Percentiles rank a stretch among this genome's conserved stretches.
Conservation (phyloP, 2,329 filamentous ascomycete genomes). For the Fusarium devonianum region DNA sequence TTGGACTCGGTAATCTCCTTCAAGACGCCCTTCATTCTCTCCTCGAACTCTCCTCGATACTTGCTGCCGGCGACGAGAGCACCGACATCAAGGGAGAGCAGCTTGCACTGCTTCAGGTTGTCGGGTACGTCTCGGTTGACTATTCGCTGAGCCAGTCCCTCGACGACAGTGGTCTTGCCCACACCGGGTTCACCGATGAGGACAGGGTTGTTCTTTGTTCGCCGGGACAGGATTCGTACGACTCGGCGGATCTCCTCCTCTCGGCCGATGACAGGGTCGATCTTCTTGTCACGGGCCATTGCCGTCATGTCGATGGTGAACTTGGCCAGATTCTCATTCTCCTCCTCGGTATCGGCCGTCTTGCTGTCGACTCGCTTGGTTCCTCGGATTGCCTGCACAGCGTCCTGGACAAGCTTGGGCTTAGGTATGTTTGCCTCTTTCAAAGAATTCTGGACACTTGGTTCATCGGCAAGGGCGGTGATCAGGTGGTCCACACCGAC, state of each 20-base stretch:
- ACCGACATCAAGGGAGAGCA: conserved; percentile 94
- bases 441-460: conserved; percentile 74
- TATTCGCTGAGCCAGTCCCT: conserved; percentile 93
- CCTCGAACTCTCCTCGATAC: conserved; percentile 97
- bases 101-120: conserved; percentile 90
- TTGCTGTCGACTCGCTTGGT: conserved; percentile 95
- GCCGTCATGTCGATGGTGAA: conserved; percentile 99
- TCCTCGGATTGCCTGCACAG: conserved; percentile 90
- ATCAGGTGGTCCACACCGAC: conserved; percentile 97
- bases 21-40: conserved; percentile 98
- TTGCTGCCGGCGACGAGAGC: conserved; percentile 96
- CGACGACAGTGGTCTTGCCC: conserved; percentile 97
- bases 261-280: conserved; percentile 95
- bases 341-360: conserved; percentile 89
- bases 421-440: conserved; percentile 92
- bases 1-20: conserved; percentile 96
- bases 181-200: conserved; percentile 98
- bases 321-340: conserved; percentile 95
- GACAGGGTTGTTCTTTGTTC: conserved; percentile 98
- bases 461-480: conserved; percentile 80
- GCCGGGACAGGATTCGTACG: conserved; percentile 86
- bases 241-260: conserved; percentile 95
- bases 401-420: conserved; percentile 85
- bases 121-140: conserved; percentile 97
- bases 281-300: conserved; percentile 95